Base-by-base conservation (phyloP, 1,139 yeast genomes). In the Lodderomyces orthopsilosis region DNA sequence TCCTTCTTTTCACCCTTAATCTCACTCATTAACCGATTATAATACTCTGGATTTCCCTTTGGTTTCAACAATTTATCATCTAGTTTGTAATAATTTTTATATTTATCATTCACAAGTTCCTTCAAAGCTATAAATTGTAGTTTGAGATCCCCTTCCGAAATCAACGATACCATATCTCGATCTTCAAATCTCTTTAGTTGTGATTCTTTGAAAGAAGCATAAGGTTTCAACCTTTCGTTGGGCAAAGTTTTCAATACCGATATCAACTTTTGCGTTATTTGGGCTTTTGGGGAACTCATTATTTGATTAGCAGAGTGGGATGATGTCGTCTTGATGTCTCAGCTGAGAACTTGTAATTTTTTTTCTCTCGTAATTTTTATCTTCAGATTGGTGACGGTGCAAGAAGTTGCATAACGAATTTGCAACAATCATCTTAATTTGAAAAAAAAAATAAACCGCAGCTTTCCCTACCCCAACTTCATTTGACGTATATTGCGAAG, bases 31-130 rank as follows among this genome's bases (percentile, higher is more conserved):
- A 90, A 71, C 56, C 94, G 75, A 35, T 72, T 75, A 58, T 90
- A 90, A 58, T 90, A 90, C 40, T 75, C 66, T 2, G 95, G 91
- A 60, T 89, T 87, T 1, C 96, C 95, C 57, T 83, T 82, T 24
- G 97, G 97, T 52, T 65, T 72, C 55, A 79, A 65, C 49, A 90
- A 64, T 60, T 85, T 84, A 42, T 81, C 85, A 47, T 82, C 83
- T 32, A 83, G 72, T 50, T 75, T 68, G 59, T 85, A 85, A 56
- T 80, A 79, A 48, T 77, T 75, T 56, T 71, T 74, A 66, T 83
- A 83, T 57, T 81, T 82, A 59, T 82, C 83, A 50, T 73, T 75
- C 43, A 75, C 75, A 50, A 85, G 64, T 53, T 77, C 79, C 43
- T 82, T 70, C 46, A 85, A 64, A 2, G 90, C 75, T 42, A 68